A percentile compares a stretch with the other conserved stretches of the same genome.
phyloP scores from a whole-genome alignment of 2,329 filamentous ascomycete genomes.

The Aspergillus uvarum region DNA sequence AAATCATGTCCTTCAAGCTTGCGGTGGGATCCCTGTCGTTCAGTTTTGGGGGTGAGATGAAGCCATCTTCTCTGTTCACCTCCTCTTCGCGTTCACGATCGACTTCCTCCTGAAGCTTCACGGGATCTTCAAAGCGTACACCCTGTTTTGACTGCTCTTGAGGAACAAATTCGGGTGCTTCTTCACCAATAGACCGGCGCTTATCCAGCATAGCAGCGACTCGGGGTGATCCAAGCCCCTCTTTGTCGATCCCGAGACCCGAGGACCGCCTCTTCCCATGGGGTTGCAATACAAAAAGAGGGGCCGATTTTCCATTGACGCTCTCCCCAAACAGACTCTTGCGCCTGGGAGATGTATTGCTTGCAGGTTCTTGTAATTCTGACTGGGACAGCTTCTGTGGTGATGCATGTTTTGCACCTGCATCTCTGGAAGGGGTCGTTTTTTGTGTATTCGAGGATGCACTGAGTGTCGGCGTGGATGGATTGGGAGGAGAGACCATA shows the following conservation, averaged over 20 bases:
- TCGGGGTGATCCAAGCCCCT: conserved; percentile 72
- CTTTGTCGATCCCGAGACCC: conserved; percentile 67
- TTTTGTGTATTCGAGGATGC: conserved; percentile 52
- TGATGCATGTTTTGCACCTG: conserved; percentile 49
- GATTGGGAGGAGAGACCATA: conserved; percentile 39
- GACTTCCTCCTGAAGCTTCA: conserved; percentile 61
- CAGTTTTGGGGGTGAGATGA: conserved; percentile 47
- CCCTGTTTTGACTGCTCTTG: conserved; percentile 42
- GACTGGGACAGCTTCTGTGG: conserved; percentile 50
- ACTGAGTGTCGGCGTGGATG: conserved; percentile 46
- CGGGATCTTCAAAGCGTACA: conserved; percentile 66
- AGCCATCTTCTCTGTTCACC: conserved; percentile 60
- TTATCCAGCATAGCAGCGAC: conserved; percentile 70
- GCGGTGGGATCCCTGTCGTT: conserved; percentile 62
- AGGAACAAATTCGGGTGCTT: conserved; percentile 63
- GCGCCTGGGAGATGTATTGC: conserved; percentile 35
- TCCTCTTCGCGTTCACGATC: conserved; percentile 63
- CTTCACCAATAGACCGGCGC: conserved; percentile 69
- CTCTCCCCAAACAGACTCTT: conserved; percentile 57
- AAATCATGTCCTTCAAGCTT: conserved; percentile 74
- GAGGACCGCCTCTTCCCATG: conserved; percentile 58
- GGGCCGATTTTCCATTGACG: conserved; percentile 59
- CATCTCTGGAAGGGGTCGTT: conserved; percentile 51
- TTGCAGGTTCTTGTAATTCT: conserved; percentile 40
- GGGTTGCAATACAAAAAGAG: conserved; percentile 64